Evolutionary conservation across 1,284 basidiomycete species (phyloP), one percentile per base, ranked within the genome.

Genomic region (Ceratobasidium sp.): DNA sequence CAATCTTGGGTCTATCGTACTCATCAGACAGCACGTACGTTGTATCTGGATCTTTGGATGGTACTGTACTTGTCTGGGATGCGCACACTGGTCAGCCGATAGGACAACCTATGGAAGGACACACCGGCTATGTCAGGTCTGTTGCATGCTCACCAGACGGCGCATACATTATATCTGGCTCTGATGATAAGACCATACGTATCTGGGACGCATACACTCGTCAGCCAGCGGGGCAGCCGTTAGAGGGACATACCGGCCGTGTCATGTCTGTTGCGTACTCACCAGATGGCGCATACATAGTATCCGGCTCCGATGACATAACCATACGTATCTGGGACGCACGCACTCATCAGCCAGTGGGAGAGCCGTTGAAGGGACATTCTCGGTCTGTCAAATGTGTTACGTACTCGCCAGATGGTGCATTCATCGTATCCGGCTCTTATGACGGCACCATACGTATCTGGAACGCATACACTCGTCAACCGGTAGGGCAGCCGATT

Each of bases 141-240:
- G 71, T 67, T 55, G 40, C 58, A 26, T 78, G 51, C 40, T 78
- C 77, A 9, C 71, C 71, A 6, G 53, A 78, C 46, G 58, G 77
- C 55, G 42, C 46, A 53, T 55, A 28, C 28, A 77, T 78, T 53
- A 46, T 51, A 13, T 78, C 77, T 23, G 77, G 26, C 10, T 78
- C 77, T 26, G 6, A 46, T 18, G 20, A 28, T 9, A 60, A 77
- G 23, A 33, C 75, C n/a, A 39, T 76, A 23, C n/a, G 77, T 9
- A 44, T 78, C 33, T 78, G 77, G 77, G 44, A 68, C 33, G 39
- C 56, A 28, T 9, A 28, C 15, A 73, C 66, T 33, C 20, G 69
- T 18, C 10, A 23, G 20, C 9, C 42, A 26, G 44, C 67, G n/a
- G 26, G 13, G 18, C 64, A 40, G 10, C 28, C 60, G 7, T 42